phyloP scores from a whole-genome alignment of 2,329 filamentous ascomycete species.

The Lasiodiplodia gonubiensis region DNA sequence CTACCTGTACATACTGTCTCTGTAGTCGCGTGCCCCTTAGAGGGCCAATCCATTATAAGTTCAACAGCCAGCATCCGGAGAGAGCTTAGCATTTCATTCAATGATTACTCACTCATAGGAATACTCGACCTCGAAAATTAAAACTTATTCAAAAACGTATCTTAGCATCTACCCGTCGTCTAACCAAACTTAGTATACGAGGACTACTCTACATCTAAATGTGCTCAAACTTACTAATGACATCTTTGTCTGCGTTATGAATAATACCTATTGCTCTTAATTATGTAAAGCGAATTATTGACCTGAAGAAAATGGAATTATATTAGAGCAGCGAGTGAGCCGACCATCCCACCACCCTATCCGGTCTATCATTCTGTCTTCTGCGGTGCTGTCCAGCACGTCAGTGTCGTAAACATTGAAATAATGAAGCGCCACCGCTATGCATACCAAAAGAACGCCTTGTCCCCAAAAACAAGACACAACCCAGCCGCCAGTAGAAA shows the following conservation, averaged over 20 bases:
- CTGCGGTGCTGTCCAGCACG: background rate
- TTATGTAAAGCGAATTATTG: background rate
- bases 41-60: too few species aligned
- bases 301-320: background rate
- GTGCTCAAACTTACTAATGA: too few species aligned
- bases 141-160: too few species aligned
- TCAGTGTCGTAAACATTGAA: background rate
- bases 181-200: too few species aligned
- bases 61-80: too few species aligned
- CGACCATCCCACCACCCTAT: background rate
- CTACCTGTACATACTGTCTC: too few species aligned
- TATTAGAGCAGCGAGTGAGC: background rate
- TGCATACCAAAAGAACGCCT: background rate
- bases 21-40: too few species aligned
- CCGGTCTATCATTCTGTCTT: background rate
- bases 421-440: background rate
- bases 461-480: background rate
- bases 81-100: too few species aligned
- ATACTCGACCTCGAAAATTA: too few species aligned
- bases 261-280: background rate
- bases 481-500: background rate
- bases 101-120: too few species aligned
- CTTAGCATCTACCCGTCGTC: too few species aligned
- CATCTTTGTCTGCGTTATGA: background rate
- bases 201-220: too few species aligned